Conservation (phyloP, 2,329 filamentous ascomycete genomes). For the Paecilomyces fulvus region DNA sequence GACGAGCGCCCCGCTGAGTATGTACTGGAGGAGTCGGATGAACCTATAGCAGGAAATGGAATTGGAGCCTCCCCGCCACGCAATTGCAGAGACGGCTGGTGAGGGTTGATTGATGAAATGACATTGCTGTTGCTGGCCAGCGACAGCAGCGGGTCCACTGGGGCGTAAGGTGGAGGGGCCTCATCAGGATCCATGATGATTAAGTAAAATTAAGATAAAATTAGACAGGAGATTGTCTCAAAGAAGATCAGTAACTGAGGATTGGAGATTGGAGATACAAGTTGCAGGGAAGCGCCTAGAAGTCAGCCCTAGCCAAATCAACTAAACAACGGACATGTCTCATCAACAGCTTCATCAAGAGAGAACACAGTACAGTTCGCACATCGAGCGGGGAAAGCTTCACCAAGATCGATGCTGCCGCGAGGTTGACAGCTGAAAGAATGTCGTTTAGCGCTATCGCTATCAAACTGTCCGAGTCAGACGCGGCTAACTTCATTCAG, state of each 20-base stretch:
- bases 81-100: conserved; percentile 7
- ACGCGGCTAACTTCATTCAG: not conserved
- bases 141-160: conserved; percentile 28
- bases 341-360: not conserved
- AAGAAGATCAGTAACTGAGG: not conserved
- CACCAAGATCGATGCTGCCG: not conserved
- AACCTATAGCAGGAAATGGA: conserved; percentile 3
- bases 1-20: conserved; percentile 5
- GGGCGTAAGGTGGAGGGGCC: conserved; percentile 34
- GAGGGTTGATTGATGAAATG: not conserved
- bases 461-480: not conserved
- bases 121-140: conserved; percentile 11
- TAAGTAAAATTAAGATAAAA: not conserved
- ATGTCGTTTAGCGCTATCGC: not conserved
- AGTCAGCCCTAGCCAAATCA: not conserved
- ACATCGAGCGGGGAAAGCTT: not conserved
- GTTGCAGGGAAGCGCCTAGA: not conserved
- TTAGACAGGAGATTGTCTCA: not conserved
- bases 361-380: not conserved
- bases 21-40: not conserved
- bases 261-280: not conserved
- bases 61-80: conserved; percentile 12
- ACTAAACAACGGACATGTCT: not conserved
- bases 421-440: not conserved
- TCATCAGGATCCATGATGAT: conserved; percentile 17